phyloP scores from a whole-genome alignment of 441 rosid species.

The Isatis lusitanica region DNA sequence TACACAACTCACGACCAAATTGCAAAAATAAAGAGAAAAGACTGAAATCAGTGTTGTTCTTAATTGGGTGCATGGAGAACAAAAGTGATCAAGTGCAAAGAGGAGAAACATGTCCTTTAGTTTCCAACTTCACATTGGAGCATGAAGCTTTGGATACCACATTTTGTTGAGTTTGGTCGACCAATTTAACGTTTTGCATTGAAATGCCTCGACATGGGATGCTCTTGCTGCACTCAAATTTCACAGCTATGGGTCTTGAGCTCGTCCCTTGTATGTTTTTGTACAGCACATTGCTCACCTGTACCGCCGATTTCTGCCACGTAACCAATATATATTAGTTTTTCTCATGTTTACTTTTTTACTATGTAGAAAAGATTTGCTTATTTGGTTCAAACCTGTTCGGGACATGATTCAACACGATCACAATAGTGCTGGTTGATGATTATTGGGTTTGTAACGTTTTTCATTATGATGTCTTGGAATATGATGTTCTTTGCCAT shows the following conservation, averaged over 20 bases:
- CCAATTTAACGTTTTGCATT: constrained; percentile 49
- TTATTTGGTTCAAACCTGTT: constrained; percentile 48
- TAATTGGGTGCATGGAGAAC: not conserved
- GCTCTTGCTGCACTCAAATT: constrained; percentile 57
- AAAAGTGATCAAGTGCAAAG: constrained; percentile 38
- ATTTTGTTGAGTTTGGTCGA: constrained; percentile 17
- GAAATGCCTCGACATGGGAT: constrained; percentile 55
- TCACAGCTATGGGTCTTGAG: constrained; percentile 57
- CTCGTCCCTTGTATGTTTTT: constrained; percentile 71
- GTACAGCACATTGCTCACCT: constrained; percentile 67
- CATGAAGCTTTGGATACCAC: constrained; percentile 49
- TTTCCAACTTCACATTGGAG: constrained; percentile 41
- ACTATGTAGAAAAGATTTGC: not conserved
- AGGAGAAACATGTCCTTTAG: constrained; percentile 46
- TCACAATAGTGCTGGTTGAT: constrained; percentile 85
- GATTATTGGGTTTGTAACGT: constrained; percentile 78
- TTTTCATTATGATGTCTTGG: constrained; percentile 54
- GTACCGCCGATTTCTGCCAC: constrained; percentile 65
- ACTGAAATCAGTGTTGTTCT: not conserved
- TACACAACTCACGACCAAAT: constrained; percentile 1
- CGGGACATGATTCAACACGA: constrained; percentile 42
- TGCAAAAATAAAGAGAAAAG: not conserved
- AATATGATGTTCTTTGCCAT: constrained; percentile 64
- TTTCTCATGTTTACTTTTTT: not conserved
- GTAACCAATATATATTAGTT: not conserved